Base-by-base conservation (phyloP, 2,329 filamentous ascomycete genomes). In the Aspergillus sp. region DNA sequence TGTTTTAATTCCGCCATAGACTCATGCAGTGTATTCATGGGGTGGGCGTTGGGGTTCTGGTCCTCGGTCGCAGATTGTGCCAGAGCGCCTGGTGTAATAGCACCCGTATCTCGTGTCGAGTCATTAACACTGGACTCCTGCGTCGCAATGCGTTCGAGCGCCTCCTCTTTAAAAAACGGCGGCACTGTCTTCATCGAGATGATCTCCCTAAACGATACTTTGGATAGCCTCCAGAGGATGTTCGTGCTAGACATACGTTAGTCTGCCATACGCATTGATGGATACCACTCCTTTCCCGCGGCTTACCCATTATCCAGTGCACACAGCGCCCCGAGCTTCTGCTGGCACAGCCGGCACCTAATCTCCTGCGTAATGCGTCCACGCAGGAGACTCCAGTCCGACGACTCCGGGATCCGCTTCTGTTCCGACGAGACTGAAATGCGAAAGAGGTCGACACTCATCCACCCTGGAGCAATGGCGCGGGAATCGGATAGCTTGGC, bases 221-320 rank as follows among this genome's bases (percentile, higher is more conserved):
- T 60, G 4, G 54, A 49, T 32, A 61, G 41, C 35, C 59, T 61
- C 58, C 58, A 61, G 13, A 61, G 51, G n/a, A 61, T 46, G 32
- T 56, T 60, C 10, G 51, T 48, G 10, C 58, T 61, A 27, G 16
- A 22, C 5, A 10, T 22, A n/a, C 10, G 5, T 15, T n/a, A 11
- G 10, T 17, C 29, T 29, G 34, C 39, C 32, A 37, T 34, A 32
- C 17, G 11, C 16, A 31, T 22, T 26, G 15, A 5, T 19, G 11
- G 15, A 4, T 11, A n/a, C 12, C 15, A 16, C 8, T 10, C 8
- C 19, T 25, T 24, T 24, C 26, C 33, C 30, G 25, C 16, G 27
- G 49, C 56, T 37, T 48, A 61, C 58, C 56, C 55, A 42, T 50
- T 51, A 16, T 59, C 54, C 22, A 61, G 40, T 10, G 40, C 43